Evolutionary conservation across 345 rosid species (phyloP).

Genomic region (Pugionium cornutum): DNA sequence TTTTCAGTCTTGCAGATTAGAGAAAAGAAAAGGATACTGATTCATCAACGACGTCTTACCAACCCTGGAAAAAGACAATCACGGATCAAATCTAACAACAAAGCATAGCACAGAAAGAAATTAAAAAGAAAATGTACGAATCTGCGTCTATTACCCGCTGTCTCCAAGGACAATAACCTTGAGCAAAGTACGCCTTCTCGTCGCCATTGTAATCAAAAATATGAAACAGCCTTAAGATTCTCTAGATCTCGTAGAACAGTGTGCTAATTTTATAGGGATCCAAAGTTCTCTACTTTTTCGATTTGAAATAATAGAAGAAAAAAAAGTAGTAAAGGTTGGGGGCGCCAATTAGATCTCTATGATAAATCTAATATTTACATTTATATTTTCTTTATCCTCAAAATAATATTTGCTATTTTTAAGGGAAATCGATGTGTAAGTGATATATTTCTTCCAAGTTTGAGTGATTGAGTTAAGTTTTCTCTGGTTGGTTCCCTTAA

Average conservation of each 20-base stretch:
- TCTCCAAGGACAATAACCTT: constrained; percentile 99
- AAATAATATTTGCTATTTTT: too few species aligned
- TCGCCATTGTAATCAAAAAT: constrained; percentile 54
- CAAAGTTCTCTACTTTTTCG: neutral
- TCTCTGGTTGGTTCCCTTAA: too few species aligned
- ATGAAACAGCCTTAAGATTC: neutral
- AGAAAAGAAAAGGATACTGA: constrained; percentile 74
- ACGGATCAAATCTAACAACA: constrained; percentile 25
- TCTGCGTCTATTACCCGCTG: constrained; percentile 65
- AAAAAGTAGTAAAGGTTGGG: constrained; percentile 28
- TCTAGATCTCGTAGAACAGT: constrained; percentile 15
- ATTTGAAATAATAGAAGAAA: constrained; percentile 25
- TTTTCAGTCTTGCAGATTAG: constrained; percentile 6
- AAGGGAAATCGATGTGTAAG: too few species aligned
- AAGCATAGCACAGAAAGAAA: neutral
- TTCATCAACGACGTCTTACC: constrained; percentile 99
- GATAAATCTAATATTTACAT: neutral
- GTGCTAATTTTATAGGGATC: constrained; percentile 18
- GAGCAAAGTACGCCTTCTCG: constrained; percentile 90
- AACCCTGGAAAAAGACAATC: constrained; percentile 56
- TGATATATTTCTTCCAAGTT: too few species aligned
- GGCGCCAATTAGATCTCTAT: constrained; percentile 50
- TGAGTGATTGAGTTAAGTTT: too few species aligned
- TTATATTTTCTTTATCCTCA: too few species aligned
- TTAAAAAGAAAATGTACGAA: neutral